phyloP scores from a whole-genome alignment of 176 grass and related monocot genomes.

The Avena atlantica region DNA sequence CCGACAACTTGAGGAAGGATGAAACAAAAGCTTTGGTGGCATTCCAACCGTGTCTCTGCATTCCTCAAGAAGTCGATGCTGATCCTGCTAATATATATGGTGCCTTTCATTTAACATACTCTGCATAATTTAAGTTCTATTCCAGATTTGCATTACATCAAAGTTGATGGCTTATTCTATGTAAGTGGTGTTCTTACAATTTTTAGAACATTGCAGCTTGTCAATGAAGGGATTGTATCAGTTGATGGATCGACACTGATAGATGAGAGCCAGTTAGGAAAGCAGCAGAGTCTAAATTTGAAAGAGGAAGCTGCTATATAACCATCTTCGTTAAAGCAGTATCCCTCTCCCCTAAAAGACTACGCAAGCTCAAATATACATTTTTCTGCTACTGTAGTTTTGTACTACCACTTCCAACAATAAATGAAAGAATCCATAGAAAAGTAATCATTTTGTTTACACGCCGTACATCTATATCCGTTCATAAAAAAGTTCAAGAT shows the following conservation, averaged over 20 bases:
- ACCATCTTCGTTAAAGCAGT: slow-evolving; percentile 87
- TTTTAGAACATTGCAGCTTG: slow-evolving; percentile 55
- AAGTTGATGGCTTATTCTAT: slow-evolving; percentile 39
- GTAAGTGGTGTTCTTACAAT: slow-evolving; percentile 41
- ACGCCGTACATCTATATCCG: too few species aligned
- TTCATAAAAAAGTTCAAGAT: too few species aligned
- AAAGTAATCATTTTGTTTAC: too few species aligned
- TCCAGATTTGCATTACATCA: slow-evolving; percentile 5
- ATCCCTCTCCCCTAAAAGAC: slow-evolving; percentile 41
- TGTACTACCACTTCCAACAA: too few species aligned
- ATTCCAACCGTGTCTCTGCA: slow-evolving; percentile 84
- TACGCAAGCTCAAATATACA: not conserved
- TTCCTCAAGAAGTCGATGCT: slow-evolving; percentile 82
- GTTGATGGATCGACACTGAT: slow-evolving; percentile 75
- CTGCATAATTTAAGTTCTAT: slow-evolving; percentile 11
- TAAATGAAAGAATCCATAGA: too few species aligned
- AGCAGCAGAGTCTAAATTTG: slow-evolving; percentile 73
- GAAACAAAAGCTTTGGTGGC: slow-evolving; percentile 74
- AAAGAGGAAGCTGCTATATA: slow-evolving; percentile 78
- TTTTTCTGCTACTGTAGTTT: too few species aligned
- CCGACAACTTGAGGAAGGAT: not conserved
- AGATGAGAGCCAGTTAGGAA: slow-evolving; percentile 76
- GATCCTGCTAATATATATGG: slow-evolving; percentile 68
- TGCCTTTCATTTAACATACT: slow-evolving; percentile 24
- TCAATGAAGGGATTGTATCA: slow-evolving; percentile 76